Conservation (phyloP, 2,329 filamentous ascomycete species). For the Pyrenophora teres region DNA sequence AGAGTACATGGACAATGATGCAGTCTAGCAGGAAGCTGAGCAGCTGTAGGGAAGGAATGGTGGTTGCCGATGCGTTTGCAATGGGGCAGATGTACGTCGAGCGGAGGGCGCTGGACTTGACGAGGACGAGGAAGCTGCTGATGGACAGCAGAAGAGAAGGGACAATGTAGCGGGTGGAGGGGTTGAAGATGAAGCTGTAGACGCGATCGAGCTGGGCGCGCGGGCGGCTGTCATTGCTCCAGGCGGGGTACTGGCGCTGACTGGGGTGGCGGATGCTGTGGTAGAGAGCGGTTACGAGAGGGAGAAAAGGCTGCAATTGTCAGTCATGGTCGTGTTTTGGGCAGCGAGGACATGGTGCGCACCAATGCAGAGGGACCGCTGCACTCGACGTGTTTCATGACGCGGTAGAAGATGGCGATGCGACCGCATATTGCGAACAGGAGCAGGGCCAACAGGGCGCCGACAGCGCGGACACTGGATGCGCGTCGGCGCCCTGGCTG, state of each 20-base stretch:
- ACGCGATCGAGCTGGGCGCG: slow-evolving; percentile 32
- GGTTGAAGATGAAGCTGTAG: slow-evolving; percentile 32
- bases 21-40: slow-evolving; percentile 38
- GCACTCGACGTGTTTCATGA: slow-evolving; percentile 41
- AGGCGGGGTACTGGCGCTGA: slow-evolving; percentile 34
- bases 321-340: slow-evolving; percentile 4
- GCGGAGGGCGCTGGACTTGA: slow-evolving; percentile 35
- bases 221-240: slow-evolving; percentile 32
- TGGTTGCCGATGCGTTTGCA: slow-evolving; percentile 27
- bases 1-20: slow-evolving; percentile 29
- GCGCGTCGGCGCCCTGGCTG: slow-evolving; percentile 17
- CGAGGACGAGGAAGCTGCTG: slow-evolving; percentile 36
- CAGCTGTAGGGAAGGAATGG: slow-evolving; percentile 39
- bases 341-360: neutral
- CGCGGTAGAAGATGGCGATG: slow-evolving; percentile 37
- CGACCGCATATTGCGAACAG: slow-evolving; percentile 39
- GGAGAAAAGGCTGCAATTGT: slow-evolving; percentile 35
- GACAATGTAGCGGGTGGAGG: slow-evolving; percentile 41
- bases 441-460: slow-evolving; percentile 32
- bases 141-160: slow-evolving; percentile 37
- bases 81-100: slow-evolving; percentile 43
- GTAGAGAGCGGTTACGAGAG: slow-evolving; percentile 40
- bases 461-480: slow-evolving; percentile 29
- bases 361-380: slow-evolving; percentile 34
- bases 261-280: slow-evolving; percentile 35